A percentile compares a stretch with the other conserved stretches of the same genome.
Conservation (phyloP, 2,329 filamentous ascomycete species). For the Bertia moriformis region DNA sequence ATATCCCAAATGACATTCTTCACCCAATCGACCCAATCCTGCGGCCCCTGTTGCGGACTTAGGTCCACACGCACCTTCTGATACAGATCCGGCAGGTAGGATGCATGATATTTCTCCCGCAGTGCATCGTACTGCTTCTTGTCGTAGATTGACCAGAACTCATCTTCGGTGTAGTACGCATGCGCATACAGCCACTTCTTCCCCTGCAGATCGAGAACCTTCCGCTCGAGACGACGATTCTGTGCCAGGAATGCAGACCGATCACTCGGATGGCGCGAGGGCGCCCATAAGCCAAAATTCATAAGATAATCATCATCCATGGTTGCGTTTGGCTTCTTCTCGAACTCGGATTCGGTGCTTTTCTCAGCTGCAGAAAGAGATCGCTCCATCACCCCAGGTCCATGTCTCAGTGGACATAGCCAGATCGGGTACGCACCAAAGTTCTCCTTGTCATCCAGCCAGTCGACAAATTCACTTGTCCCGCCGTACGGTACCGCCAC, state of each 20-base stretch:
- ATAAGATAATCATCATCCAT: slow-evolving; percentile 26
- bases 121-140: slow-evolving; percentile 41
- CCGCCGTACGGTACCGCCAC: slow-evolving; percentile 32
- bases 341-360: slow-evolving; percentile 25
- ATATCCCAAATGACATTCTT: neutral
- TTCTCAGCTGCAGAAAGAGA: slow-evolving; percentile 11
- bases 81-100: slow-evolving; percentile 46
- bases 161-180: slow-evolving; percentile 50
- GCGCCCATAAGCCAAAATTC: slow-evolving; percentile 52
- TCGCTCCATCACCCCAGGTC: slow-evolving; percentile 12
- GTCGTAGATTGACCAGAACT: slow-evolving; percentile 56
- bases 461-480: slow-evolving; percentile 27
- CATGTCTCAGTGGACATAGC: slow-evolving; percentile 35
- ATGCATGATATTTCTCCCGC: slow-evolving; percentile 40
- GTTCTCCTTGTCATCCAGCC: slow-evolving; percentile 22
- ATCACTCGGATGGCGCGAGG: slow-evolving; percentile 16
- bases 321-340: slow-evolving; percentile 29
- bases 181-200: slow-evolving; percentile 62
- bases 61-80: slow-evolving; percentile 39
- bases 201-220: slow-evolving; percentile 41
- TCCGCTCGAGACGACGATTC: slow-evolving; percentile 46
- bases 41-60: neutral
- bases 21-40: neutral
- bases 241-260: slow-evolving; percentile 29
- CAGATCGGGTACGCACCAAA: slow-evolving; percentile 37